Evolutionary conservation across 1,284 basidiomycete species (phyloP).

Genomic region (Apiotrichum brassicae): DNA sequence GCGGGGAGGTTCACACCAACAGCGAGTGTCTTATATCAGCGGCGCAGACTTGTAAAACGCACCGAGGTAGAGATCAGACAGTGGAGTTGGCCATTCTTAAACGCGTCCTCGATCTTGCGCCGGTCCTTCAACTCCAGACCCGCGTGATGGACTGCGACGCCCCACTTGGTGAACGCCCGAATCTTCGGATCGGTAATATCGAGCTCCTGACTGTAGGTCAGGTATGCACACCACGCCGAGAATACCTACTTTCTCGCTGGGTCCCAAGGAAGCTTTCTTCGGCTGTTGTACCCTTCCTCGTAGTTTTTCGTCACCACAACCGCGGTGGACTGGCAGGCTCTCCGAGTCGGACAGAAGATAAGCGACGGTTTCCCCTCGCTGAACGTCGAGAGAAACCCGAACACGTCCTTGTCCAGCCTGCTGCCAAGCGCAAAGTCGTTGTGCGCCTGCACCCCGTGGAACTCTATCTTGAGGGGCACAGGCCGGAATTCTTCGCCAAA

Average conservation of each 20-base stretch:
- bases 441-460: conserved; percentile 56
- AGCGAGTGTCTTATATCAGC: conserved; percentile 44
- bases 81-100: conserved; percentile 43
- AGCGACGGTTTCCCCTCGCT: conserved; percentile 70
- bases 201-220: conserved; percentile 9
- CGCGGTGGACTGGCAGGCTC: conserved; percentile 57
- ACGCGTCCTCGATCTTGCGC: conserved; percentile 48
- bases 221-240: not conserved
- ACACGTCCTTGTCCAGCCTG: conserved; percentile 68
- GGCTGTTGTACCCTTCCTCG: conserved; percentile 53
- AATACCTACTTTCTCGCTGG: conserved; percentile 51
- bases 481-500: conserved; percentile 88
- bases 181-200: conserved; percentile 31
- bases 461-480: conserved; percentile 67
- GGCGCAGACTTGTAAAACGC: no score
- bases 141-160: conserved; percentile 53
- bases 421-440: conserved; percentile 77
- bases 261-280: conserved; percentile 59
- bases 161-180: conserved; percentile 29
- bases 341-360: conserved; percentile 79
- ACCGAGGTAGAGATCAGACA: conserved; percentile 47
- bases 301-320: conserved; percentile 67
- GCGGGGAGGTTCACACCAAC: conserved; percentile 53
- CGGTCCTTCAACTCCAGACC: conserved; percentile 50
- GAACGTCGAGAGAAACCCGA: conserved; percentile 61